Evolutionary conservation across 371 early-diverging fungal species (phyloP).

Genomic region (Mortierella sp.): DNA sequence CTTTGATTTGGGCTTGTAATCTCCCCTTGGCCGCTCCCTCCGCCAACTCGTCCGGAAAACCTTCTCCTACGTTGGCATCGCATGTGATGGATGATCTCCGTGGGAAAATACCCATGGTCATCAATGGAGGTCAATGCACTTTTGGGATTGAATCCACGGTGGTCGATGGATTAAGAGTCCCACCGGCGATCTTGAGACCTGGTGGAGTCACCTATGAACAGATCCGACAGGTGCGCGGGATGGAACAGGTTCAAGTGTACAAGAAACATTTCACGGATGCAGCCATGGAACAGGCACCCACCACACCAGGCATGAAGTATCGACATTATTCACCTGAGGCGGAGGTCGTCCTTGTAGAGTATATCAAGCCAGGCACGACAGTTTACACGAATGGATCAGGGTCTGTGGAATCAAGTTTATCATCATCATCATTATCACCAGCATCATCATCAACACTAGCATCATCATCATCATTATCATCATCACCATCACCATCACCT

Average conservation of each 20-base stretch:
- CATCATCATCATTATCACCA: too few relatives aligned
- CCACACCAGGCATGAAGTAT: constrained; percentile 99
- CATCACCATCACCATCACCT: too few relatives aligned
- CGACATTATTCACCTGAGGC: constrained; percentile 98
- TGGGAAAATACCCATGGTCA: constrained; percentile 84
- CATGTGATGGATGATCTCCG: constrained; percentile 94
- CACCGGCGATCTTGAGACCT: constrained; percentile 94
- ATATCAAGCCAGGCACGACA: not conserved
- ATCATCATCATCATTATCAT: too few relatives aligned
- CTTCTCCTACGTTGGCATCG: constrained; percentile 93
- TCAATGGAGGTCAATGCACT: constrained; percentile 95
- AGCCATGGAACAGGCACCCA: constrained; percentile 80
- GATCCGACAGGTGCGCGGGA: constrained; percentile 63
- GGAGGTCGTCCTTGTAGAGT: constrained; percentile 82
- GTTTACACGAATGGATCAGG: constrained; percentile 8
- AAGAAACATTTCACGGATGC: constrained; percentile 79
- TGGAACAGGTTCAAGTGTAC: constrained; percentile 78
- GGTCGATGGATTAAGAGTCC: constrained; percentile 77
- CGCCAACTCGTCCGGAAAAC: constrained; percentile 98
- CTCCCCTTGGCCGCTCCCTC: constrained; percentile 99
- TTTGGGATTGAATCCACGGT: constrained; percentile 98
- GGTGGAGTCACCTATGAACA: constrained; percentile 96
- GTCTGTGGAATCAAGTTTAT: not conserved
- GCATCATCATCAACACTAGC: too few relatives aligned
- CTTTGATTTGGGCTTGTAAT: constrained; percentile 86